Base-by-base conservation (phyloP, 768 basidiomycete genomes). In the Podaxis sp. region DNA sequence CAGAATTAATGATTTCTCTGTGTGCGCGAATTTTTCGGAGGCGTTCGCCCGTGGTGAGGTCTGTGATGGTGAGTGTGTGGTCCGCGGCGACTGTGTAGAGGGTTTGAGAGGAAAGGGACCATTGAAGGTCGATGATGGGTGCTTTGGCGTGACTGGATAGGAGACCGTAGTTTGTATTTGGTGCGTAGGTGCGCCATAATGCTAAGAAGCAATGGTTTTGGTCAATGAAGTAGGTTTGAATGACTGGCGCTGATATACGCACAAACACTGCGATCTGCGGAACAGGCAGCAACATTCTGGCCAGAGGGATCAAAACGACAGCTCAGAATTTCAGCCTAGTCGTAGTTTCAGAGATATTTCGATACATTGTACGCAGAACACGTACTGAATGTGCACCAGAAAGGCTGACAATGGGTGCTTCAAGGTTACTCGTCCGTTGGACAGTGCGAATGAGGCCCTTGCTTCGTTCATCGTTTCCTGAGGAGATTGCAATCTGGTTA, bases 241-340 rank as follows among this genome's bases (percentile, higher is more conserved):
- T 8, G 60, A 64, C 30, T 56, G 26, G 15, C 7, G 26, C 11
- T 10, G 28, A 22, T 10, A 36, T 15, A 86, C 93, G 74, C 69
- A 93, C 95, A 96, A 66, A 99, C 88, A 66, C 88, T 88, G 69
- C 93, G 82, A 76, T 99, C 96, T 2, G 90, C 84, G 13, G 93
- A 95, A 71, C 90, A 93, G 8, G 95, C 95, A 44, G 96, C 97
- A 62, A 99, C 87, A 67, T 92, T 93, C 73, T 96, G 90, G 3
- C 97, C 97, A 2, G 90, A 90, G 13, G 95, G 94, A 70, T 96
- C 94, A 72, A 99, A 99, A 67, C 93, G 84, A 78, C 95, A 93
- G 67, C 91, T 91, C 66, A 96, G 66, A 65, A 98, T 93, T 78
- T 99, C 97, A 7, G 49, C 65, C 64, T 69, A 40, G 13, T 24